Base-by-base conservation (phyloP, 768 basidiomycete species). In the Xanthoconium purpureum region DNA sequence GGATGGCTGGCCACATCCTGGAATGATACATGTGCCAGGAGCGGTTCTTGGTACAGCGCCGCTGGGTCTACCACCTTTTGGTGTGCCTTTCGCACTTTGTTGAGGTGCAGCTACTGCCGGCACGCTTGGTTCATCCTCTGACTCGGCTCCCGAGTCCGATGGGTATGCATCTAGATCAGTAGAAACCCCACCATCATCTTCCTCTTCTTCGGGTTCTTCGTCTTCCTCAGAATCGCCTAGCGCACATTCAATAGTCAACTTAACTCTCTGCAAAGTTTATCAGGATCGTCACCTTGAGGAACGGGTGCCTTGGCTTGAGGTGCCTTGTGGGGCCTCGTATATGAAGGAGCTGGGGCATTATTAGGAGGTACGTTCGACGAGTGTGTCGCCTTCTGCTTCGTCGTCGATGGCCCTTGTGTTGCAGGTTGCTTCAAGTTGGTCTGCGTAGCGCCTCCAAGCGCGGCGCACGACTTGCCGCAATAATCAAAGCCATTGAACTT, bases 381-480 rank as follows among this genome's bases (percentile, higher is more conserved):
- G 36, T n/a, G 59, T 40, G 47, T 49, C 18, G 58, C 49, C 32
- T 66, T 70, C 30, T 60, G 70, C 38, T 63, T 71, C 24, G 57
- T 51, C 24, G 56, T 38, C 9, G 62, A 6, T 29, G 32, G 42
- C 44, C 50, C 56, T 38, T 70, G 62, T 2, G 49, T 32, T 42
- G 56, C 36, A 13, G 60, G 44, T 50, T 49, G 66, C 50, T 60
- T 24, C 24, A 24, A 24, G 24, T 24, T 67, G 40, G 47, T 43
- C 35, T 57, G 70, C 13, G 39, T 50, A 12, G 71, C 63, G 32
- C 69, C 71, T 6, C 82, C 83, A n/a, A 73, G 62, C 1, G 78
- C 72, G 11, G 84, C 84, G 65, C 86, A 87, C 39, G 78, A 80
- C 77, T 84, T 85, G 44, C 84, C 80, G 56, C 86, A 87, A 66